Conservation (phyloP, 305 asterid species). For the Rubia tinctorum region DNA sequence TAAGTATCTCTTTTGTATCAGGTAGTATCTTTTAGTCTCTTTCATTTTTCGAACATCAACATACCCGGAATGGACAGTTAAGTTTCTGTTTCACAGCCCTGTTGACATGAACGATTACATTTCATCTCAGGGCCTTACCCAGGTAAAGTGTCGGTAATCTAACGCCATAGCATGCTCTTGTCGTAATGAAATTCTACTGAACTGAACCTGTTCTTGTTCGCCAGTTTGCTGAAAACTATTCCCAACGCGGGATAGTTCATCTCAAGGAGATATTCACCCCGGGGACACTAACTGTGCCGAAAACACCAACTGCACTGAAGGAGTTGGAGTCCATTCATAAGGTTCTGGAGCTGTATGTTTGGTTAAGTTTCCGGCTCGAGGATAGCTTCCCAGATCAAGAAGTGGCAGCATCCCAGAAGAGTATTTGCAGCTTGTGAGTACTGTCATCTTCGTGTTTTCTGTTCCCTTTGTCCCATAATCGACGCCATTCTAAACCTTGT, state of each 20-base stretch:
- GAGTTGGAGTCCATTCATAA: conserved; percentile 98
- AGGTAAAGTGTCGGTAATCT: conserved; percentile 33
- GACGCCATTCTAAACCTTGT: not conserved
- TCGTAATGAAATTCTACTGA: conserved; percentile 1
- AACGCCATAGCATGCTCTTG: conserved; percentile 11
- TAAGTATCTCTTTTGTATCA: conserved; percentile 72
- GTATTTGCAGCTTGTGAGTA: conserved; percentile 86
- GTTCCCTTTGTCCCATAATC: not conserved
- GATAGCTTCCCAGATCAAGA: conserved; percentile 91
- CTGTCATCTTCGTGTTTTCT: not conserved
- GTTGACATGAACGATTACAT: conserved; percentile 77
- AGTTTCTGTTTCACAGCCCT: conserved; percentile 51
- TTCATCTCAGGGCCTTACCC: conserved; percentile 87
- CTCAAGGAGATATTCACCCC: conserved; percentile 91
- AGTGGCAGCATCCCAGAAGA: conserved; percentile 85
- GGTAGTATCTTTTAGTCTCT: conserved; percentile 39
- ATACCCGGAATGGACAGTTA: conserved; percentile 13
- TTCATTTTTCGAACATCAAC: not conserved
- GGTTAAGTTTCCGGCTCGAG: conserved; percentile 86
- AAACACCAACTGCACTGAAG: conserved; percentile 66
- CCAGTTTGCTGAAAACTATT: conserved; percentile 81
- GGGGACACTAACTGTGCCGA: conserved; percentile 75
- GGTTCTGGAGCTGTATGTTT: conserved; percentile 91
- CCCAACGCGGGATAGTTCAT: conserved; percentile 56
- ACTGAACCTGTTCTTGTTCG: conserved; percentile 22